Evolutionary conservation across 306 rosid species (phyloP), one percentile per base, ranked within the genome.

Genomic region (Abrus pulchellus): DNA sequence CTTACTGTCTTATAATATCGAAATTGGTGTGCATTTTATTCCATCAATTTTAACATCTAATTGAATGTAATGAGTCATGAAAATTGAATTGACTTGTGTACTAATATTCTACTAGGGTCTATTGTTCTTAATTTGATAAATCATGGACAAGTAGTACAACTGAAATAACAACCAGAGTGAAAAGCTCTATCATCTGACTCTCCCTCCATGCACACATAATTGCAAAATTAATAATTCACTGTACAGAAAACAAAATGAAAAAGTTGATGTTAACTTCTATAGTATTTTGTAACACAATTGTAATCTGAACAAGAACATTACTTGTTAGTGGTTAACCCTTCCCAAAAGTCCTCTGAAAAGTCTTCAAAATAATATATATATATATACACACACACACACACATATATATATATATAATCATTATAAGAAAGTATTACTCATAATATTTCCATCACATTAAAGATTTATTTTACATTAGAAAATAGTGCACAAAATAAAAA

Each of bases 301-400:
- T 72, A 74, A 74, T 78, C 36, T 29, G 41, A 60, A 52, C 56
- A 72, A 63, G 66, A 69, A 36, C 44, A 36, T n/a, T 32, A 59
- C 32, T 9, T 49, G 5, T 32, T 20, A 61, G 49, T 27, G 36
- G 13, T 54, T 66, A 49, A 27, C 11, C 64, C 20, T 62, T 48
- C 72, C 3, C 13, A 65, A 63, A 72, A 54, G 1, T 53, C 45
- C 27, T 62, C 29, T 28, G 44, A 52, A 20, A 44, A 48, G n/a
- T 33, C 28, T n/a, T 36, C 5, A 73, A 69, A 73, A 63, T 49
- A 0, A 20, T 20, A 20, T 0, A 62, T 33, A 20, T 60, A 13
- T 20, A 20, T 20, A 20, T 0, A 62, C n/a, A n/a, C n/a, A n/a
- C n/a, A n/a, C n/a, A n/a, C n/a, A n/a, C n/a, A n/a, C n/a, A n/a